These are phyloP conservation scores for Hyphopichia fennica DNA, from an alignment of 1,139 yeast genomes.

Conservation along the genomic window DNA sequence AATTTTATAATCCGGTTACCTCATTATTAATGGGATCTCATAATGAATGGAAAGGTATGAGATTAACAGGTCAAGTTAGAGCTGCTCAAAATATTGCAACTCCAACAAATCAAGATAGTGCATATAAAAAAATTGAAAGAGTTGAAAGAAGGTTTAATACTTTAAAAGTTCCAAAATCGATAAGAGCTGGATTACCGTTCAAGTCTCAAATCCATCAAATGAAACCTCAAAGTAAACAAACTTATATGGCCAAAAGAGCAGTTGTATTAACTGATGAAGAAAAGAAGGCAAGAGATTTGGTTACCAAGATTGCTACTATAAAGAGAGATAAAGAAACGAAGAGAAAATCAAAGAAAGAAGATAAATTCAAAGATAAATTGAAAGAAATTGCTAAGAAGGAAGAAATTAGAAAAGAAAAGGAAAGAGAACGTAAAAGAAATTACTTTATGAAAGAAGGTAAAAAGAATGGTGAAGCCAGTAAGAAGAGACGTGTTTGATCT, in stretches of 20 bases:
- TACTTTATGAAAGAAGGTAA: conserved; percentile 74
- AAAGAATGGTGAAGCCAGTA: conserved; percentile 35
- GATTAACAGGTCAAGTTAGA: conserved; percentile 90
- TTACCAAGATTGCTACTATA: conserved; percentile 83
- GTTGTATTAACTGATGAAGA: conserved; percentile 92
- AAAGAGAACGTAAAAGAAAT: conserved; percentile 83
- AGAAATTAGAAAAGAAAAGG: conserved; percentile 70
- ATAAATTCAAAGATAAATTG: conserved; percentile 71
- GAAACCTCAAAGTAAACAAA: conserved; percentile 83
- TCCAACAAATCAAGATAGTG: conserved; percentile 66
- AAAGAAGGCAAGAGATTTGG: conserved; percentile 85
- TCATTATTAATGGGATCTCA: conserved; percentile 77
- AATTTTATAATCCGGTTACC: conserved; percentile 94
- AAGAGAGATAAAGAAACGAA: conserved; percentile 84
- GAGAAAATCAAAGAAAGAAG: conserved; percentile 72
- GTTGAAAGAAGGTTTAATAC: conserved; percentile 85
- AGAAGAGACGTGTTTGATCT: conserved; percentile 19
- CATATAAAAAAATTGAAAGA: conserved; percentile 80
- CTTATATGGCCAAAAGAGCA: conserved; percentile 89
- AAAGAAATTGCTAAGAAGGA: conserved; percentile 75
- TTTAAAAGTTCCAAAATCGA: conserved; percentile 75
- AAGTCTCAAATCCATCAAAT: conserved; percentile 84
- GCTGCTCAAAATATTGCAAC: conserved; percentile 70
- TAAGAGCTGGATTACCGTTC: conserved; percentile 81
- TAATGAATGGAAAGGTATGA: conserved; percentile 93